These are phyloP conservation scores for Quercus alba DNA, from an alignment of 306 rosid species.

Conservation along the genomic window DNA sequence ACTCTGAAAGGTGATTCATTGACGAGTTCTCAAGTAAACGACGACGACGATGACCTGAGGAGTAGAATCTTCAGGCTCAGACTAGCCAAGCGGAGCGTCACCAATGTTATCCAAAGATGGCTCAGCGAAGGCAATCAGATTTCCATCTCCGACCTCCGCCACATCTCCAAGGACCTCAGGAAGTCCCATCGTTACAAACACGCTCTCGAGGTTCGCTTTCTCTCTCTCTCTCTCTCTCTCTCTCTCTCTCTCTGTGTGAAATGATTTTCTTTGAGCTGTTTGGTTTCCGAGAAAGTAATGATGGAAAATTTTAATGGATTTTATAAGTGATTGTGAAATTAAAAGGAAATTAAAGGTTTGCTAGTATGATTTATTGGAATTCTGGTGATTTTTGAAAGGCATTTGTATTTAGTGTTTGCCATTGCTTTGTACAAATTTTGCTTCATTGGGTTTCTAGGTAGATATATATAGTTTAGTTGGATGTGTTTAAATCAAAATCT, in stretches of 20 bases:
- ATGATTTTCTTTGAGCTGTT: background rate
- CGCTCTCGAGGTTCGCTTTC: constrained; percentile 74
- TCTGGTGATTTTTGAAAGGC: background rate
- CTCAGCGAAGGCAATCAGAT: constrained; percentile 63
- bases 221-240: background rate
- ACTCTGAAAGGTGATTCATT: constrained; percentile 39
- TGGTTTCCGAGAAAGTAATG: constrained; percentile 9
- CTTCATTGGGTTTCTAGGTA: background rate
- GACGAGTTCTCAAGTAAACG: constrained; percentile 17
- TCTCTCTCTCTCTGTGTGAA: no score
- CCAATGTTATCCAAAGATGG: constrained; percentile 77
- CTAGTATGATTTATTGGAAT: background rate
- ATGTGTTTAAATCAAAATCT: background rate
- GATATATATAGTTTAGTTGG: background rate
- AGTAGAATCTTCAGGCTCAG: constrained; percentile 69
- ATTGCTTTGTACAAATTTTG: background rate
- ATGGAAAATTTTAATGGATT: background rate
- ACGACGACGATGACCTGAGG: constrained; percentile 50
- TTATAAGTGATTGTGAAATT: no score
- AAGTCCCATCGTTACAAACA: constrained; percentile 81
- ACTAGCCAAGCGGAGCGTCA: constrained; percentile 83
- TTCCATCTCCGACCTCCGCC: constrained; percentile 60
- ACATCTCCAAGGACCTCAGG: constrained; percentile 76
- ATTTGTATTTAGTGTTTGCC: background rate
- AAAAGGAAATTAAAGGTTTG: background rate